Evolutionary conservation across 129 eudicot genomes (phyloP), one percentile per base, ranked within the genome.

Genomic region (Saposhnikovia divaricata): DNA sequence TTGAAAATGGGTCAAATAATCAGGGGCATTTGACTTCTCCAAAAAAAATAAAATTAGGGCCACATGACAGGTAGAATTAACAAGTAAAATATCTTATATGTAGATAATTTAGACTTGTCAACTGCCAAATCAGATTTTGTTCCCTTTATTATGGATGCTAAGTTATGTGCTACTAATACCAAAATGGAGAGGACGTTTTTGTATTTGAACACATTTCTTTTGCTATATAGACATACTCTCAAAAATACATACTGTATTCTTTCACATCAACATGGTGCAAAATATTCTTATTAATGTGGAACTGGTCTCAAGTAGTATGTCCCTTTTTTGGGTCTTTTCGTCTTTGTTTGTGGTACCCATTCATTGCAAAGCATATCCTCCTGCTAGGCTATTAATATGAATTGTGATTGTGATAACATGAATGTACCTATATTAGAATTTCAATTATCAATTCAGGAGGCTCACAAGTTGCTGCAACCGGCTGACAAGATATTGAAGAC

Each of bases 401-500:
- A 31, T 31, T 23, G 4, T 57, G 8, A 57, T n/a, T 66, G 42
- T 14, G 43, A 68, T 68, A 8, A 68, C 23, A 31, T 14, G 42
- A 71, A 39, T 71, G 0, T 39, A 39, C 12, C 39, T 37, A 0
- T 38, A 39, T 8, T 39, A 1, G 25, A 38, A n/a, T 71, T 39
- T 38, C 27, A 16, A 34, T 71, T 2, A 8, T 71, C 15, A 8
- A 82, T 79, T 82, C 57, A 95, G 99, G 99, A 95, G 83, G 91
- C 97, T 51, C 91, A 89, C 82, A 95, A 90, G 82, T 83, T 95
- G 85, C 96, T 95, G 78, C 99, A 92, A 83, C 99, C 99, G 42
- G 88, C 80, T 23, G 99, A 96, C 82, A 96, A 92, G 79, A 88
- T 89, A 77, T 76, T 96, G 25, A 92, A 90, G 88, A 84, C 89